These are phyloP conservation scores for Codiaeum variegatum DNA, from an alignment of 441 rosid genomes.

Conservation along the genomic window DNA sequence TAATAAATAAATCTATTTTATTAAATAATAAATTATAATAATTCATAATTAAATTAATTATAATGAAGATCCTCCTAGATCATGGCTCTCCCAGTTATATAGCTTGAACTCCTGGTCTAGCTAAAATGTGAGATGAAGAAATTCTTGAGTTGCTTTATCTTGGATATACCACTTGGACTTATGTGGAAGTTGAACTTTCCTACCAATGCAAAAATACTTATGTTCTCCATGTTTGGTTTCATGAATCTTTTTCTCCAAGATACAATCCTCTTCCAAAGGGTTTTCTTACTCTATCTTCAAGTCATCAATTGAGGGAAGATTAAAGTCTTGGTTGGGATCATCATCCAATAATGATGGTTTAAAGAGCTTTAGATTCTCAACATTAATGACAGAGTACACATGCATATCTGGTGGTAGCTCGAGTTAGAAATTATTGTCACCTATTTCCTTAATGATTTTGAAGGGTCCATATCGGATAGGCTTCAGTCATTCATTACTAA, in stretches of 20 bases:
- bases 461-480: neutral
- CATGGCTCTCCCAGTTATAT: neutral
- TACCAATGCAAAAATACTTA: too few species aligned
- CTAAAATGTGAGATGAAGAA: neutral
- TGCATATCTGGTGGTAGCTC: neutral
- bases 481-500: neutral
- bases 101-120: neutral
- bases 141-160: too few species aligned
- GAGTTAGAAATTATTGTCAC: neutral
- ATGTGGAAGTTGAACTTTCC: too few species aligned
- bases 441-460: neutral
- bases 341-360: neutral
- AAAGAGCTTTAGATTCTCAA: neutral
- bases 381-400: neutral
- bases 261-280: too few species aligned
- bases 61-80: neutral
- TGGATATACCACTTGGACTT: too few species aligned
- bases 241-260: too few species aligned
- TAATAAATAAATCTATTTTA: too few species aligned
- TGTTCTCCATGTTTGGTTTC: too few species aligned
- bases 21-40: too few species aligned
- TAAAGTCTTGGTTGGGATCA: neutral
- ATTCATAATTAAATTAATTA: too few species aligned
- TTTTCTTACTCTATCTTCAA: neutral
- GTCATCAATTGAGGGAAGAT: neutral